phyloP scores from a whole-genome alignment of 192 early-diverging fungal genomes.

The Backusella tarrabulga region DNA sequence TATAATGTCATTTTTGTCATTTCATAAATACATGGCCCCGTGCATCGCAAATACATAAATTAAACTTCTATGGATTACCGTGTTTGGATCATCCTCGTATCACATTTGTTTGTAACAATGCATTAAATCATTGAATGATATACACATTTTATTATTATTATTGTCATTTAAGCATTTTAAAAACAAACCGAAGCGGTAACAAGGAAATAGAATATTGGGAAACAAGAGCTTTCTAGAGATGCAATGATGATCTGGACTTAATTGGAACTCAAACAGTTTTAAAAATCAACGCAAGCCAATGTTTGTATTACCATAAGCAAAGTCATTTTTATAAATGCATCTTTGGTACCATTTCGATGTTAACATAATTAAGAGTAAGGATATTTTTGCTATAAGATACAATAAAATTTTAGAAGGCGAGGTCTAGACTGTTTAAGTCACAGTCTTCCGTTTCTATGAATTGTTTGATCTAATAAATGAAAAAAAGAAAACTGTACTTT shows the following conservation, averaged over 20 bases:
- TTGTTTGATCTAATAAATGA: no score
- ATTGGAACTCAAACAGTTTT: not conserved
- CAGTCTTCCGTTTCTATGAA: no score
- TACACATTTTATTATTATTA: not conserved
- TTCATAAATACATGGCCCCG: not conserved
- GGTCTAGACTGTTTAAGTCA: no score
- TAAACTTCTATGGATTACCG: not conserved
- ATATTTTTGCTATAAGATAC: not conserved
- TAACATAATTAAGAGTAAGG: not conserved
- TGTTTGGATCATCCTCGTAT: not conserved
- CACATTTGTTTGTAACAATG: not conserved
- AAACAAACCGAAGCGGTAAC: not conserved
- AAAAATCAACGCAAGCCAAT: not conserved
- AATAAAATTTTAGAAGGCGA: not conserved
- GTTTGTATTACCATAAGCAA: not conserved
- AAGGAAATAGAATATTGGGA: not conserved
- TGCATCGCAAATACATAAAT: not conserved
- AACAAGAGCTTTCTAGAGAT: not conserved
- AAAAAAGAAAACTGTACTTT: not conserved
- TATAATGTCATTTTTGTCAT: not conserved
- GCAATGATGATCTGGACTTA: not conserved
- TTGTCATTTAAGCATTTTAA: not conserved
- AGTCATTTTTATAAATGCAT: not conserved
- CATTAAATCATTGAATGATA: not conserved
- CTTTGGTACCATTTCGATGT: not conserved